Conservation (phyloP, 2,329 filamentous ascomycete species). For the Phoma herbarum region DNA sequence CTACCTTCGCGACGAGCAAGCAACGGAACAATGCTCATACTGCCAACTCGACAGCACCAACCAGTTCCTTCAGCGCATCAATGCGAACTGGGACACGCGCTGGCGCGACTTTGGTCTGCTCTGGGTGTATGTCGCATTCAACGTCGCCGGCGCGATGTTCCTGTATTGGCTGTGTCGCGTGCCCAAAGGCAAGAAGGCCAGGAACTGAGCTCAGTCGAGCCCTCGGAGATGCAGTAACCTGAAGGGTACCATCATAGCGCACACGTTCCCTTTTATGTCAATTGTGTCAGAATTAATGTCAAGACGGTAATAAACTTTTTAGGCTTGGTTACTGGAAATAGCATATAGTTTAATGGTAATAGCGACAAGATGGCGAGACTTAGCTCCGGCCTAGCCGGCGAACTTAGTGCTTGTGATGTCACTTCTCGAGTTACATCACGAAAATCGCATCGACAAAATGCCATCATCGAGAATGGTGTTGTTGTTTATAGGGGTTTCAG, state of each 20-base stretch:
- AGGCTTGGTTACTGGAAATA: background rate
- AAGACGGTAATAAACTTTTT: conserved; percentile 12
- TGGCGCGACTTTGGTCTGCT: conserved; percentile 56
- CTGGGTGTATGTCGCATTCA: conserved; percentile 62
- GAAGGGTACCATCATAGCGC: background rate
- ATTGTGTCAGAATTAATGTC: conserved; percentile 1
- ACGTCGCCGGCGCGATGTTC: conserved; percentile 56
- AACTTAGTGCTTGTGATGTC: conserved; percentile 14
- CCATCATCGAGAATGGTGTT: conserved; percentile 1
- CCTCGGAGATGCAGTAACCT: conserved; percentile 1
- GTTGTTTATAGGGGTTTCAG: background rate
- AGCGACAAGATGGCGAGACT: background rate
- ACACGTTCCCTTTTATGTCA: background rate
- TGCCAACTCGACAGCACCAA: conserved; percentile 59
- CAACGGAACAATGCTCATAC: conserved; percentile 56
- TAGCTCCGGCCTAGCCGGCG: conserved; percentile 7
- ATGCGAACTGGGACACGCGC: background rate
- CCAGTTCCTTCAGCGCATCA: conserved; percentile 52
- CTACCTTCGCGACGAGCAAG: conserved; percentile 53
- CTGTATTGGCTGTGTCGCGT: conserved; percentile 64
- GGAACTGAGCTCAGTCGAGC: conserved; percentile 23
- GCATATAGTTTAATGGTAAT: conserved; percentile 9
- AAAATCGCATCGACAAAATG: conserved; percentile 1
- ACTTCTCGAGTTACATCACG: conserved; percentile 19
- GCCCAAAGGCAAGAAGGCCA: conserved; percentile 57